Evolutionary conservation across 805 yeast species (phyloP), one percentile per base, ranked within the genome.

Genomic region (Candida bentonensis): DNA sequence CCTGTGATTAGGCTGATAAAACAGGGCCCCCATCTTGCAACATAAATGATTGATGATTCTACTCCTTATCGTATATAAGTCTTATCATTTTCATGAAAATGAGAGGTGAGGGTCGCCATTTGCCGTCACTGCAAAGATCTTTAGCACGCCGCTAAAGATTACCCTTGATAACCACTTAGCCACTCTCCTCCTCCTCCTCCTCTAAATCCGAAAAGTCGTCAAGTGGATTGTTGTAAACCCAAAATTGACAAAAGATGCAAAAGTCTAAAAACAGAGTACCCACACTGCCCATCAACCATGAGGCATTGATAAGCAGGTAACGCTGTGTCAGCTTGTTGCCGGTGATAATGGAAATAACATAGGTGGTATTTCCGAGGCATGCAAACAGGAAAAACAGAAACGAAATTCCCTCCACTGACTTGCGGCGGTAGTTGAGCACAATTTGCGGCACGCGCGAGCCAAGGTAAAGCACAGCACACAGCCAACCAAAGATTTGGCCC

Each of bases 391-490:
- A 89, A 63, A 92, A 89, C 70, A 89, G 70, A 57, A 92, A 85
- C 9, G 95, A 85, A 42, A 89, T 83, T 21, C 97, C 97, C 49
- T 92, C 97, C 59, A 96, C 87, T 1, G 94, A 82, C 63, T 87
- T 88, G 57, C 96, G 73, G 59, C 79, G 70, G 57, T 72, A 85
- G 63, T 92, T 92, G 48, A 89, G 70, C 47, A 85, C 60, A 44
- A 92, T 85, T 64, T 92, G 98, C 1, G 98, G 98, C 23, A 92
- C 64, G 53, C 98, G 70, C 15, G 97, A 88, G 2, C 95, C 95
- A 48, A 89, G 64, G 51, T 66, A 66, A 11, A 66, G 52, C n/a
- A 53, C 51, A 1, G 70, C 69, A 42, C 70, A 66, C 43, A 75
- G 55, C 68, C 78, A 77, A 28, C 98, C 98, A 61, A 87, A 86